A percentile compares a stretch with the other conserved stretches of the same genome.
Evolutionary conservation across 2,329 filamentous ascomycete species (phyloP).

Genomic region (Fusarium mexicanum): DNA sequence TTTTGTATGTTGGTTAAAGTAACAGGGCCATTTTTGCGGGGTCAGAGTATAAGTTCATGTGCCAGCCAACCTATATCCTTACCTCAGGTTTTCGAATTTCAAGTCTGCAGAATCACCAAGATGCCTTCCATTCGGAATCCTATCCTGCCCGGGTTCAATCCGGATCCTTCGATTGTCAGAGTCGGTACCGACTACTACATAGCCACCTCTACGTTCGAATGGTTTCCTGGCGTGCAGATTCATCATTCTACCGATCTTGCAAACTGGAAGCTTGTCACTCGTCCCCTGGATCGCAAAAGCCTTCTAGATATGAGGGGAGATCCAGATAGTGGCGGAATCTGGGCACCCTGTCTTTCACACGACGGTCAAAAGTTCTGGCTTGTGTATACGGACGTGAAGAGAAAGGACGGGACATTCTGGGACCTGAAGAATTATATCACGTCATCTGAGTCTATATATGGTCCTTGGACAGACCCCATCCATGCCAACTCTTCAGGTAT

Average conservation of each 20-base stretch:
- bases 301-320: slow-evolving; percentile 67
- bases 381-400: slow-evolving; percentile 72
- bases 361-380: slow-evolving; percentile 69
- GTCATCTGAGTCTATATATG: slow-evolving; percentile 55
- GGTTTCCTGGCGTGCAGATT: slow-evolving; percentile 64
- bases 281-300: slow-evolving; percentile 57
- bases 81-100: neutral
- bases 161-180: slow-evolving; percentile 62
- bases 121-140: slow-evolving; percentile 62
- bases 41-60: neutral
- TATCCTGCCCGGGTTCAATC: slow-evolving; percentile 65
- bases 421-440: slow-evolving; percentile 69
- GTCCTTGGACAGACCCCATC: slow-evolving; percentile 68
- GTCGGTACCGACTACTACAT: slow-evolving; percentile 64
- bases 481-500: slow-evolving; percentile 69
- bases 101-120: neutral
- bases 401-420: slow-evolving; percentile 72
- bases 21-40: neutral
- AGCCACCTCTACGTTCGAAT: slow-evolving; percentile 64
- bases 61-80: neutral
- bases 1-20: neutral
- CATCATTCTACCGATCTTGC: slow-evolving; percentile 62
- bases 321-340: slow-evolving; percentile 67
- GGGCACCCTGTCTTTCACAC: slow-evolving; percentile 70
- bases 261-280: slow-evolving; percentile 59